Evolutionary conservation across 768 basidiomycete species (phyloP).

Genomic region (Terana coerulea): DNA sequence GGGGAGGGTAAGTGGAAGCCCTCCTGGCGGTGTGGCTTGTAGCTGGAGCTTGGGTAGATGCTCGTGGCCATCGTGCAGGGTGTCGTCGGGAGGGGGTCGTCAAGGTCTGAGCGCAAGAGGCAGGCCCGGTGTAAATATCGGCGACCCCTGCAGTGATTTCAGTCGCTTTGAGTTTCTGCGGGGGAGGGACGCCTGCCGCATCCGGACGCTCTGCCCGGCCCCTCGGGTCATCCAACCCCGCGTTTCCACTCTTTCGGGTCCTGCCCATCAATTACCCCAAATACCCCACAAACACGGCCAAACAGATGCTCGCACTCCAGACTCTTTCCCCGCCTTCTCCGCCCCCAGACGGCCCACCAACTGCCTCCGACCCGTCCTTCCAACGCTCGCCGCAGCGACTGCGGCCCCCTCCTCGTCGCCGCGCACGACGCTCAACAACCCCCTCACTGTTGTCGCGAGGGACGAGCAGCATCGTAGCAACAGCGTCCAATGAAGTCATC

Average conservation of each 20-base stretch:
- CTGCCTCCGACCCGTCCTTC: conserved; percentile 3
- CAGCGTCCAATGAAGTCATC: too few species aligned
- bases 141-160: background rate
- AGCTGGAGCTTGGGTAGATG: conserved; percentile 28
- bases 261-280: conserved; percentile 12
- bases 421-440: too few species aligned
- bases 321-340: background rate
- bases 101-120: conserved; percentile 2
- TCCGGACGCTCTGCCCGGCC: conserved; percentile 5
- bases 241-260: conserved; percentile 12
- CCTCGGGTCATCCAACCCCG: conserved; percentile 11
- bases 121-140: conserved; percentile 7
- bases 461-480: too few species aligned
- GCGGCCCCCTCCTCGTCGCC: too few species aligned
- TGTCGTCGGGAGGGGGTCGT: background rate
- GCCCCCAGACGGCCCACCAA: background rate
- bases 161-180: conserved; percentile 1
- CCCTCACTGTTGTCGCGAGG: too few species aligned
- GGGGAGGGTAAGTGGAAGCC: conserved; percentile 60
- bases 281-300: conserved; percentile 13
- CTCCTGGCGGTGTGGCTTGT: conserved; percentile 65
- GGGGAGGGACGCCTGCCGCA: conserved; percentile 1
- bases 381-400: too few species aligned
- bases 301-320: conserved; percentile 1
- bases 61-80: conserved; percentile 19